A percentile compares a stretch with the other conserved stretches of the same genome.
Conservation (phyloP, 1,284 basidiomycete genomes). For the Marasmius oreades region DNA sequence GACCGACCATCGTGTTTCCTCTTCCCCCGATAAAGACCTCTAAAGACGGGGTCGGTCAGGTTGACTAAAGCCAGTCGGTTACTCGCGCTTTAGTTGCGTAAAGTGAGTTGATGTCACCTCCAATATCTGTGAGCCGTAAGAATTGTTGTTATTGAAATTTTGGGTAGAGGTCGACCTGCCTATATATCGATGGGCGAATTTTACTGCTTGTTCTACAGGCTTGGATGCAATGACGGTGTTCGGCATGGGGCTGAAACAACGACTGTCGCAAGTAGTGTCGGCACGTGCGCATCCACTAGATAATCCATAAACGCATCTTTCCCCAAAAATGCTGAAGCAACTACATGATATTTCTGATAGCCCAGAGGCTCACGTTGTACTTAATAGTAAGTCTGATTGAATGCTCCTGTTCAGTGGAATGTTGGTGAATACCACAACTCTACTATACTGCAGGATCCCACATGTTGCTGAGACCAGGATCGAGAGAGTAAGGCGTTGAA, state of each 20-base stretch:
- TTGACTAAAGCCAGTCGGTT: constrained; percentile 39
- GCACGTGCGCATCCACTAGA: no score
- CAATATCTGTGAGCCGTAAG: constrained; percentile 36
- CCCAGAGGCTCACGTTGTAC: no score
- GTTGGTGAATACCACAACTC: no score
- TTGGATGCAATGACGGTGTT: background rate
- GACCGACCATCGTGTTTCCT: constrained; percentile 49
- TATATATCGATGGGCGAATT: background rate
- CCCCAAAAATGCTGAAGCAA: no score
- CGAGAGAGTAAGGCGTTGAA: no score
- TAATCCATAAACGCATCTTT: no score
- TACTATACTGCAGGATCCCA: no score
- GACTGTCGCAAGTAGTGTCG: background rate
- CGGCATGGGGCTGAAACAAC: background rate
- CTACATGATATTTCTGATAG: no score
- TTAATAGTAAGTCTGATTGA: no score
- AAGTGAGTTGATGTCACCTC: constrained; percentile 26
- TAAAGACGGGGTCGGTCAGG: constrained; percentile 60
- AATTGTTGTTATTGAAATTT: background rate
- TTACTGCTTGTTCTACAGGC: background rate
- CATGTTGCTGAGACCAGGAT: no score
- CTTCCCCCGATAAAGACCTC: constrained; percentile 49
- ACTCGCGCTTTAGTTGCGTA: background rate
- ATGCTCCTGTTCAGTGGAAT: no score
- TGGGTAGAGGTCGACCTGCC: background rate